Base-by-base conservation (phyloP, 768 basidiomycete genomes). In the Hemileccinum impolitum region DNA sequence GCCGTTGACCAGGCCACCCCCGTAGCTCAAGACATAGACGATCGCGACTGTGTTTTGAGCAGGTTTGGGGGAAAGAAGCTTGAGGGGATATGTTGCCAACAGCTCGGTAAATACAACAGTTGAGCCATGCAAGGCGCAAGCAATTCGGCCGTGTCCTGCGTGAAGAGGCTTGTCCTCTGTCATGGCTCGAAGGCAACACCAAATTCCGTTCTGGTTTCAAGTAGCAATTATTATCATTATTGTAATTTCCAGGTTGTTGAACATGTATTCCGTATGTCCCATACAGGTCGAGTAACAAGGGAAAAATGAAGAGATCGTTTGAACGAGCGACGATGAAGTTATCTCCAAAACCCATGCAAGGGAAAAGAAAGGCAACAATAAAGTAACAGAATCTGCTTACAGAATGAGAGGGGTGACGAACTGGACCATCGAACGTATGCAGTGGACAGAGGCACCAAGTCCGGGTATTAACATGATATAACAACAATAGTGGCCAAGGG, bases 1-100 rank as follows among this genome's bases (percentile, higher is more conserved):
- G 0, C 93, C 93, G 6, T 85, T 83, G 32, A 98, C 88, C 10
- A 98, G 76, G 3, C 94, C 94, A 11, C 94, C 94, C 0, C 94
- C 94, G 57, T 97, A 98, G 31, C 82, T 84, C 50, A 97, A 65
- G 15, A 90, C 72, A 58, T 96, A 97, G 15, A 82, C 83, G 43
- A 89, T 69, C 10, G 80, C 87, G 28, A 90, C 74, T 5, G 72
- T 66, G 26, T 72, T 68, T 34, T 70, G 69, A 34, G 69, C 54
- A 10, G 81, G 68, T 41, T 76, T 75, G 2, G 92, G 90, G 3
- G 92, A 85, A 48, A 94, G 72, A 30, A 96, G 80, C 65, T 95
- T 95, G 58, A 96, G 74, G 9, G 94, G 94, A 62, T 95, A 96
- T 2, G 83, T 76, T 8, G 84, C 87, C 10, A 84, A 83, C 15